Base-by-base conservation (phyloP, 2,329 filamentous ascomycete species). In the Penicillium sumatraense region DNA sequence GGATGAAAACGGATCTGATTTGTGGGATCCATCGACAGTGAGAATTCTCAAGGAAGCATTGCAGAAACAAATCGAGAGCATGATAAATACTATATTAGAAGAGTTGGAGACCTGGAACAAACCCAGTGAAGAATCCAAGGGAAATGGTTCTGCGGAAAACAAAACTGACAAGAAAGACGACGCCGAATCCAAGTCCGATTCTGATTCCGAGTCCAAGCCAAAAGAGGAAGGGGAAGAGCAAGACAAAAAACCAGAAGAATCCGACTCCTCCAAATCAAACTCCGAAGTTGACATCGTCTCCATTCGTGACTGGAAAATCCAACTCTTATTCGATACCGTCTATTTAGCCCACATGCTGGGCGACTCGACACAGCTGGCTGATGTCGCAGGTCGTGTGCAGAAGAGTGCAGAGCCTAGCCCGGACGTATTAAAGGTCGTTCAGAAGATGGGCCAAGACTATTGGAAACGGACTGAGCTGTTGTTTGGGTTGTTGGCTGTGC, bases 381-480 rank as follows among this genome's bases (percentile, higher is more conserved):
- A 78, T 14, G 75, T 75, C 5, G 62, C 85, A 33, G 78, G 74
- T 36, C 76, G 78, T 1, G 51, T 83, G 3, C 66, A 68, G 21
- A 62, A 69, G 24, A 81, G 79, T 2, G 65, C 88, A 6, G 81
- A 81, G 0, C 69, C 82, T 3, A 78, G 82, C 24, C 72, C 78
- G 10, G 75, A 73, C 5, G 77, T 76, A 14, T 73, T 81, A 41
- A 84, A 84, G 58, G 73, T 78, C 40, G 72, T 96, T 33, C 73
- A 69, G 62, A 89, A 88, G 72, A 78, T 81, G 14, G 85, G 90
- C 5, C 78, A 81, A 42, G 90, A 93, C 49, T 96, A 95, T 72
- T 95, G 90, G 86, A 90, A 89, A 77, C 86, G 89, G 66, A 95
- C 90, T 10, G 88, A 84, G 71, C 74, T 97, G 59, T 73, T 97